Evolutionary conservation across 1,284 basidiomycete species (phyloP), one percentile per base, ranked within the genome.

Genomic region (Papiliotrema flavescens): DNA sequence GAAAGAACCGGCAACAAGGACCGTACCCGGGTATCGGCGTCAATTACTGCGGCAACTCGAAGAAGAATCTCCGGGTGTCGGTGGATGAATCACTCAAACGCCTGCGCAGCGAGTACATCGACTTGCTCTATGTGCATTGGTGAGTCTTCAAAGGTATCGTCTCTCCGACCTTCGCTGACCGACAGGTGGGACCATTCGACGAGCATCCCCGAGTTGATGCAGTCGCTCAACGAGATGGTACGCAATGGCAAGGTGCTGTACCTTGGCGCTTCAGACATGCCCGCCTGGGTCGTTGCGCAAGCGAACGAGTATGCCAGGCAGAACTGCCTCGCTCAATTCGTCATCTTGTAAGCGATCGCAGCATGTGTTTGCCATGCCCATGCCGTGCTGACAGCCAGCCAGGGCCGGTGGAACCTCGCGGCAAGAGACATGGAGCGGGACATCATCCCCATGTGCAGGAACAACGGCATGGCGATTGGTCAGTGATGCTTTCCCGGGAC

Each of bases 401-500:
- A 84, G 67, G 84, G 82, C 24, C 60, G 64, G 13, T 85, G 80
- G 80, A 81, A 77, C 60, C 73, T 83, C 47, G 51, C 43, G 2
- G 42, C 40, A 5, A 55, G 82, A 45, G 81, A 81, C 55, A 74
- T 84, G 51, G 83, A 84, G 71, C 76, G 82, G 14, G 83, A 85
- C n/a, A 80, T 85, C 59, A 78, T 85, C 47, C 83, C 83, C 6
- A 84, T 85, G 83, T 75, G 69, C 47, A 73, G 75, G 34, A 64
- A 59, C 52, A 78, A 80, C 49, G 78, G 80, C 48, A 74, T 79
- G 76, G 77, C 76, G 0, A 62, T 80, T 34, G 61, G 62, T 64
- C 28, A 50, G 64, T 61, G 13, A 14, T 22, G n/a, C 17, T 13
- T 11, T 20, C 32, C 9, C 5, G 19, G 11, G 23, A 15, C 8